phyloP scores from a whole-genome alignment of 306 rosid genomes.

The Gillenia trifoliata region DNA sequence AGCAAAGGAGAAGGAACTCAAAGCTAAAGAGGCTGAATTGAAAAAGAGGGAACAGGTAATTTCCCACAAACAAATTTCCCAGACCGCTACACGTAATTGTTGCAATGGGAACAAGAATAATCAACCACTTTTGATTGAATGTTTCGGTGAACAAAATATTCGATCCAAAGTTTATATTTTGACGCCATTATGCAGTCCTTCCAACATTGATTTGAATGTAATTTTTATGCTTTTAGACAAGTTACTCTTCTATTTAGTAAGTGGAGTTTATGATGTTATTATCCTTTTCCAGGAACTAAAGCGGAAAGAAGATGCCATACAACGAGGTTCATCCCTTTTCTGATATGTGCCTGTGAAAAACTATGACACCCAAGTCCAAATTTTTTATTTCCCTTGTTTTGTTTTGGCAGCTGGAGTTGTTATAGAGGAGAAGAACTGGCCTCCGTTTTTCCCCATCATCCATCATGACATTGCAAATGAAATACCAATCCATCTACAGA shows the following conservation, averaged over 20 bases:
- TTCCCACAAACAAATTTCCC: slow-evolving; percentile 2
- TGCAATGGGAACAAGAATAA: neutral
- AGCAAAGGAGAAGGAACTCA: slow-evolving; percentile 83
- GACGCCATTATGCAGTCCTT: neutral
- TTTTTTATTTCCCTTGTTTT: slow-evolving; percentile 4
- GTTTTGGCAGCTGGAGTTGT: slow-evolving; percentile 71
- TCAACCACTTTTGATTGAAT: neutral
- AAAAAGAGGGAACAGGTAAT: slow-evolving; percentile 82
- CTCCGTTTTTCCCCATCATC: slow-evolving; percentile 86
- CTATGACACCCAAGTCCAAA: neutral
- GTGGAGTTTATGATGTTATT: slow-evolving; percentile 20
- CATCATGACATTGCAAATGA: slow-evolving; percentile 89
- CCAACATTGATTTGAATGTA: slow-evolving; percentile 16
- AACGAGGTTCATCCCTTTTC: slow-evolving; percentile 54
- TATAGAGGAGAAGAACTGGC: slow-evolving; percentile 89
- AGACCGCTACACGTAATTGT: neutral
- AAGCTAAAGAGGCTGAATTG: slow-evolving; percentile 81
- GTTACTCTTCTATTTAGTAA: slow-evolving; percentile 2
- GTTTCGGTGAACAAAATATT: slow-evolving; percentile 1
- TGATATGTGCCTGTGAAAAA: slow-evolving; percentile 17
- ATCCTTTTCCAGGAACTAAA: slow-evolving; percentile 62
- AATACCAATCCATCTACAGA: slow-evolving; percentile 90
- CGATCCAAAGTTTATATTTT: neutral
- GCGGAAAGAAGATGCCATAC: slow-evolving; percentile 73
- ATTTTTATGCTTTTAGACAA: slow-evolving; percentile 13